Conservation (phyloP, 768 basidiomycete species). For the Agrocybe praecox region DNA sequence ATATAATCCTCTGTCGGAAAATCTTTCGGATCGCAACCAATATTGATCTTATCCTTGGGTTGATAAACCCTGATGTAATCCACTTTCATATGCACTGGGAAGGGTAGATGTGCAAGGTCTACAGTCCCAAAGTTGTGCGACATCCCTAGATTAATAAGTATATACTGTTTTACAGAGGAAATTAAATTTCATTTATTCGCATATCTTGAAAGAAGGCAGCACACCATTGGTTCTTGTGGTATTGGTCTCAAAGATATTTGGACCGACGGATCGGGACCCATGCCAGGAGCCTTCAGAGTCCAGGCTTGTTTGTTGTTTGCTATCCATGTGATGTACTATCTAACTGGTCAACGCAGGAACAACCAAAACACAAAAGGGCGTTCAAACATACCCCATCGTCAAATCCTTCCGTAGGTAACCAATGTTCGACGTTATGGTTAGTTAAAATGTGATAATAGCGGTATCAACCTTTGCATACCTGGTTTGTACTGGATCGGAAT, state of each 20-base stretch:
- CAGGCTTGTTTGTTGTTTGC: conserved; percentile 67
- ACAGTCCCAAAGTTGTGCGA: conserved; percentile 77
- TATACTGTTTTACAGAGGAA: conserved; percentile 51
- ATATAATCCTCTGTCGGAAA: conserved; percentile 80
- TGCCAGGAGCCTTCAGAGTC: conserved; percentile 71
- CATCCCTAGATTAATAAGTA: conserved; percentile 84
- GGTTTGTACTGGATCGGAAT: conserved; percentile 34
- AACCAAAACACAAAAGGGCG: not conserved
- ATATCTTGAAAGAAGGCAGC: conserved; percentile 16
- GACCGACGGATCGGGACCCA: conserved; percentile 61
- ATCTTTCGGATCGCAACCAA: conserved; percentile 70
- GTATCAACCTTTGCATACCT: conserved; percentile 29
- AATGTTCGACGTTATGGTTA: no score
- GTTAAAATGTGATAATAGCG: no score
- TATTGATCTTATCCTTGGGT: conserved; percentile 55
- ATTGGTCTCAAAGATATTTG: conserved; percentile 70
- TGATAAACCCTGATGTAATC: conserved; percentile 76
- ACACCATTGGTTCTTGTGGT: conserved; percentile 85
- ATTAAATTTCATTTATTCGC: not conserved
- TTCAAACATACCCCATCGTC: conserved; percentile 55
- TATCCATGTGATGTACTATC: conserved; percentile 86
- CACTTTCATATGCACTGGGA: conserved; percentile 58
- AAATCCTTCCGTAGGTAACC: conserved; percentile 55
- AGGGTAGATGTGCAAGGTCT: conserved; percentile 67
- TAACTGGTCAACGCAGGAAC: not conserved